Percentiles rank a stretch among this genome's conserved stretches.
These are phyloP conservation scores for Lodderomyces margitis DNA, from an alignment of 1,139 yeast species.

Conservation along the genomic window DNA sequence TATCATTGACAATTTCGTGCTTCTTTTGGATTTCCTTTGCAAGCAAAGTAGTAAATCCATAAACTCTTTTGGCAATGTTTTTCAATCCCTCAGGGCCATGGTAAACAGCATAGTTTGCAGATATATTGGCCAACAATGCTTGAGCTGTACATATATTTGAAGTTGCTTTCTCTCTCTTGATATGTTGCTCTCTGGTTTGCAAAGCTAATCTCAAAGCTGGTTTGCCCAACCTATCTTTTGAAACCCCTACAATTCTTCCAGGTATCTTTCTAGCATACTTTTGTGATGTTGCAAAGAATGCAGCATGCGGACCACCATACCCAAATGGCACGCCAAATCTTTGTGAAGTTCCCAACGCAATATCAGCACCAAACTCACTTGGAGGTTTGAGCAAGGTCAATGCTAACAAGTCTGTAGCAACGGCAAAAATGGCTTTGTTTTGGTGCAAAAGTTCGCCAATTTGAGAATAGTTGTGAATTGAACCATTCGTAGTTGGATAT, in stretches of 20 bases:
- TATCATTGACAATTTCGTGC: slow-evolving; percentile 54
- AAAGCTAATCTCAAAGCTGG: slow-evolving; percentile 87
- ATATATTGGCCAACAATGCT: slow-evolving; percentile 90
- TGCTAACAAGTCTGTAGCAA: slow-evolving; percentile 89
- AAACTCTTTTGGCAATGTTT: slow-evolving; percentile 74
- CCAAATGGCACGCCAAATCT: slow-evolving; percentile 98
- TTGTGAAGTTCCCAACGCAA: slow-evolving; percentile 89
- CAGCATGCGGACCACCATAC: slow-evolving; percentile 99
- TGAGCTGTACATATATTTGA: slow-evolving; percentile 98
- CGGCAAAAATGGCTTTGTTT: slow-evolving; percentile 72
- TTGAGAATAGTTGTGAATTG: slow-evolving; percentile 51
- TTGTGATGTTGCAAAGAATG: slow-evolving; percentile 83
- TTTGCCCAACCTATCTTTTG: slow-evolving; percentile 88
- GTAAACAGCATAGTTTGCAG: slow-evolving; percentile 94
- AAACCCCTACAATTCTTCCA: slow-evolving; percentile 91
- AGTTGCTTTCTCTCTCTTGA: slow-evolving; percentile 95
- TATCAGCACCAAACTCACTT: slow-evolving; percentile 82
- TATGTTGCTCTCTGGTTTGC: slow-evolving; percentile 98
- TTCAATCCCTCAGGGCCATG: slow-evolving; percentile 93
- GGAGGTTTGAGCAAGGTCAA: slow-evolving; percentile 85
- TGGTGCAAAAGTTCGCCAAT: slow-evolving; percentile 67
- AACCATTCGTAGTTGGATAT: slow-evolving; percentile 88
- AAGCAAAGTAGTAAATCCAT: slow-evolving; percentile 70
- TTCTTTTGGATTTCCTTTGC: slow-evolving; percentile 53
- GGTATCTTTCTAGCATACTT: slow-evolving; percentile 89